A percentile compares a stretch with the other conserved stretches of the same genome.
These are phyloP conservation scores for Melastoma candidum DNA, from an alignment of 441 rosid genomes.

Conservation along the genomic window DNA sequence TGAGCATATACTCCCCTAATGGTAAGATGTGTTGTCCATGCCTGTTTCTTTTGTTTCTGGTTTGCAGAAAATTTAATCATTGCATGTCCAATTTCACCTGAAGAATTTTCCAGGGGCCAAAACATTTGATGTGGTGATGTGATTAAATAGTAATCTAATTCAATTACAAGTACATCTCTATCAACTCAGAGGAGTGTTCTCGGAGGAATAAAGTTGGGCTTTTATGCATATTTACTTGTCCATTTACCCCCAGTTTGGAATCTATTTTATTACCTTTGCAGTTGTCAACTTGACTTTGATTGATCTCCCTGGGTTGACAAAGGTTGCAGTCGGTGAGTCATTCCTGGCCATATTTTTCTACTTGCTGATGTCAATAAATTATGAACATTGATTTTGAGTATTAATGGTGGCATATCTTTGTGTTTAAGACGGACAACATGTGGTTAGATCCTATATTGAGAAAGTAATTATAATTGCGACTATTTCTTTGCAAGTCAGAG, in stretches of 20 bases:
- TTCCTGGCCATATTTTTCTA: slow-evolving; percentile 7
- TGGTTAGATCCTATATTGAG: slow-evolving; percentile 79
- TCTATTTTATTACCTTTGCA: slow-evolving; percentile 18
- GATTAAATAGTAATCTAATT: too few species aligned
- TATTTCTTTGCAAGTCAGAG: not conserved
- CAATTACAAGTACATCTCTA: too few species aligned
- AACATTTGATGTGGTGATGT: too few species aligned
- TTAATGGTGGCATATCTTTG: slow-evolving; percentile 14
- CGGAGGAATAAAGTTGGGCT: not conserved
- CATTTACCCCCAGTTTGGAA: not conserved
- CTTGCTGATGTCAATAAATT: slow-evolving; percentile 1
- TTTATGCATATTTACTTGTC: not conserved
- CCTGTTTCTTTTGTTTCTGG: not conserved
- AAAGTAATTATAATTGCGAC: slow-evolving; percentile 40
- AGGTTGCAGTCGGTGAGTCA: slow-evolving; percentile 91
- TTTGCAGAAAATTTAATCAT: not conserved
- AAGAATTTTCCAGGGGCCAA: too few species aligned
- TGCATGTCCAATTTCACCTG: not conserved
- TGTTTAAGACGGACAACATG: slow-evolving; percentile 78
- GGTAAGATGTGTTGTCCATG: slow-evolving; percentile 37
- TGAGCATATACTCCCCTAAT: slow-evolving; percentile 80
- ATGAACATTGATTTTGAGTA: slow-evolving; percentile 2
- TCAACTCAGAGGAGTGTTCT: not conserved
- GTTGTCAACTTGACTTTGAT: slow-evolving; percentile 92
- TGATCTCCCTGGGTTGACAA: slow-evolving; percentile 96